Evolutionary conservation across 2,329 filamentous ascomycete species (phyloP).

Genomic region (Fusarium chuoi): DNA sequence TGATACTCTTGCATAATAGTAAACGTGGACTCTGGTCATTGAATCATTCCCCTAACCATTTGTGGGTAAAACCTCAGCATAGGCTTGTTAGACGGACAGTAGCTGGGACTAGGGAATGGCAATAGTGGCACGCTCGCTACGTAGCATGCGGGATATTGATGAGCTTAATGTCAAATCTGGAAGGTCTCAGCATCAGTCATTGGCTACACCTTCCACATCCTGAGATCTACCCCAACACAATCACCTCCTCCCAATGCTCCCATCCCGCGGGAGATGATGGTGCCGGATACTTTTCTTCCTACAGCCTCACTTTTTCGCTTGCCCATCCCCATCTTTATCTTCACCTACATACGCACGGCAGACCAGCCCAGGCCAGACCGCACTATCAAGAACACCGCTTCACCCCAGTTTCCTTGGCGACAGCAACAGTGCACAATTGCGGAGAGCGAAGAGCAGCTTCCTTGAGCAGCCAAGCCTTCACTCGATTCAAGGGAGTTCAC

Average conservation of each 20-base stretch:
- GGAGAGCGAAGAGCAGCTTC: slow-evolving; percentile 8
- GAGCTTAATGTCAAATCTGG: slow-evolving; percentile 35
- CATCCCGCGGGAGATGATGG: neutral
- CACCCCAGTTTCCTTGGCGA: slow-evolving; percentile 29
- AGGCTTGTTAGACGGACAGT: neutral
- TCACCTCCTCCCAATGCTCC: neutral
- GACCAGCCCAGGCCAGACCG: neutral
- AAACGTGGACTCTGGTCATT: neutral
- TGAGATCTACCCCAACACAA: slow-evolving; percentile 16
- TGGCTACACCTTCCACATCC: slow-evolving; percentile 9
- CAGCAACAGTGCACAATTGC: slow-evolving; percentile 31
- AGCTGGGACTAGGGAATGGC: neutral
- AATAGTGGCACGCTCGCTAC: slow-evolving; percentile 10
- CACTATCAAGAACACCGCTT: slow-evolving; percentile 10
- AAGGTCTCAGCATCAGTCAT: slow-evolving; percentile 21
- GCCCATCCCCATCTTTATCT: slow-evolving; percentile 2
- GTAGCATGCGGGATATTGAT: slow-evolving; percentile 23
- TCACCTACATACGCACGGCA: neutral
- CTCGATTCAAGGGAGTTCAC: slow-evolving; percentile 22
- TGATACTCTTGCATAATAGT: slow-evolving; percentile 3
- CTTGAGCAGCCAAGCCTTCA: slow-evolving; percentile 8
- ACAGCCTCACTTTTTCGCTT: slow-evolving; percentile 7
- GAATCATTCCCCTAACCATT: neutral
- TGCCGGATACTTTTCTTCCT: slow-evolving; percentile 1
- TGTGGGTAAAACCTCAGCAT: slow-evolving; percentile 7